phyloP scores from a whole-genome alignment of 2,329 filamentous ascomycete genomes.

The Diplodia corticola region DNA sequence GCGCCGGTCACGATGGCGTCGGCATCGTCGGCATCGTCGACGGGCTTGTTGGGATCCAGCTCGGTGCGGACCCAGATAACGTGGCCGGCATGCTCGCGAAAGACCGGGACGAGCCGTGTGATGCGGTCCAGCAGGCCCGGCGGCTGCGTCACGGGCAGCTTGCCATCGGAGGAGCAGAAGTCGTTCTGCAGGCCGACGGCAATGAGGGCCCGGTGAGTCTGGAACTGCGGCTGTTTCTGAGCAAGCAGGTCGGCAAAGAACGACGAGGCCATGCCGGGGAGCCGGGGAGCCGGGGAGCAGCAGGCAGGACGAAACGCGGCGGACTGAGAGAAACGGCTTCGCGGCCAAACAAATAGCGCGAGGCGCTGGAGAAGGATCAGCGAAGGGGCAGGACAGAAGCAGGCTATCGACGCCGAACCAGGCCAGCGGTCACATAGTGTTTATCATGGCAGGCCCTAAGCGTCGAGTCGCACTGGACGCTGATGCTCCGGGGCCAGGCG shows the following conservation, averaged over 20 bases:
- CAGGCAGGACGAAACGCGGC: neutral
- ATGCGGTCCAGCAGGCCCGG: conserved; percentile 68
- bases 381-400: conserved; percentile 10
- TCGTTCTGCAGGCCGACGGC: conserved; percentile 89
- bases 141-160: conserved; percentile 65
- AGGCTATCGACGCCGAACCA: conserved; percentile 16
- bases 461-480: conserved; percentile 18
- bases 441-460: conserved; percentile 13
- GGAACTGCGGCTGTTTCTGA: conserved; percentile 52
- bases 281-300: conserved; percentile 4
- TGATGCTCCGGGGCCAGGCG: conserved; percentile 12
- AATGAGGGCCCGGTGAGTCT: conserved; percentile 70
- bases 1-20: conserved; percentile 46
- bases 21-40: conserved; percentile 51
- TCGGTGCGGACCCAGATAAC: conserved; percentile 84
- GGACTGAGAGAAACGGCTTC: neutral
- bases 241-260: conserved; percentile 43
- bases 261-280: conserved; percentile 41
- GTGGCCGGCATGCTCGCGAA: conserved; percentile 66
- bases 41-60: conserved; percentile 63
- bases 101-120: conserved; percentile 65
- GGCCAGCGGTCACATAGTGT: conserved; percentile 19
- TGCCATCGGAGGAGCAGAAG: conserved; percentile 70
- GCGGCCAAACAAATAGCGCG: conserved; percentile 12
- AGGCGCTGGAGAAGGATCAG: conserved; percentile 1